Conservation (phyloP, 2,329 filamentous ascomycete genomes). For the Colletotrichum musae region DNA sequence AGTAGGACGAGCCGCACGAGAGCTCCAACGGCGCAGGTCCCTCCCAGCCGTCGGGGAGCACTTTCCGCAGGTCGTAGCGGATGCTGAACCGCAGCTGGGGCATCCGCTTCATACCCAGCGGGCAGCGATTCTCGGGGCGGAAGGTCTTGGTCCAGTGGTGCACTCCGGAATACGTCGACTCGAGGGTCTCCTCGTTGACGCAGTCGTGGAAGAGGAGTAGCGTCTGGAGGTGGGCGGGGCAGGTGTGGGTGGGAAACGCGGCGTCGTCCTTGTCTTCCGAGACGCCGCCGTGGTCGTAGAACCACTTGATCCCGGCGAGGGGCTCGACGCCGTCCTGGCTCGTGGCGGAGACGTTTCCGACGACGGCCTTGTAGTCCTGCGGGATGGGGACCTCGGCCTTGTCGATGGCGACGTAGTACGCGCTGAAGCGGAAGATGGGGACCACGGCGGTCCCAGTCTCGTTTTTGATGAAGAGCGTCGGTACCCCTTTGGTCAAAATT, state of each 20-base stretch:
- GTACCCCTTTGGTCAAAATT: conserved; percentile 48
- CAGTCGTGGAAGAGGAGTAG: conserved; percentile 46
- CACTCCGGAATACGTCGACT: conserved; percentile 41
- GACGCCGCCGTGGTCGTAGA: conserved; percentile 52
- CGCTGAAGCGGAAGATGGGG: conserved; percentile 55
- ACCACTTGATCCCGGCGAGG: conserved; percentile 41
- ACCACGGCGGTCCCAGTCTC: conserved; percentile 47
- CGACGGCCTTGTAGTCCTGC: conserved; percentile 57
- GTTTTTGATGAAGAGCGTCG: conserved; percentile 55
- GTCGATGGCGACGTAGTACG: conserved; percentile 61
- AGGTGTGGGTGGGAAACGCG: conserved; percentile 32
- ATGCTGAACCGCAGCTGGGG: conserved; percentile 63
- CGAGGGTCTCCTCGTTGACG: conserved; percentile 43
- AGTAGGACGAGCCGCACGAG: conserved; percentile 56
- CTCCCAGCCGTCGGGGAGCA: conserved; percentile 59
- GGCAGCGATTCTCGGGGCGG: conserved; percentile 47
- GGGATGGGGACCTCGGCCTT: conserved; percentile 60
- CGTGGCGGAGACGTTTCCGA: conserved; percentile 55
- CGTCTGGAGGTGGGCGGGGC: conserved; percentile 47
- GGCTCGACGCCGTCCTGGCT: conserved; percentile 33
- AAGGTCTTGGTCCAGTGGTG: conserved; percentile 25
- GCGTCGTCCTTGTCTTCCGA: conserved; percentile 34
- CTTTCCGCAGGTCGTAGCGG: conserved; percentile 58
- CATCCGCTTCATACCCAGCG: conserved; percentile 59
- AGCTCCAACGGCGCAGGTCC: conserved; percentile 60